These are phyloP conservation scores for Furcasterigmium sp. DNA, from an alignment of 2,329 filamentous ascomycete species.

Conservation along the genomic window DNA sequence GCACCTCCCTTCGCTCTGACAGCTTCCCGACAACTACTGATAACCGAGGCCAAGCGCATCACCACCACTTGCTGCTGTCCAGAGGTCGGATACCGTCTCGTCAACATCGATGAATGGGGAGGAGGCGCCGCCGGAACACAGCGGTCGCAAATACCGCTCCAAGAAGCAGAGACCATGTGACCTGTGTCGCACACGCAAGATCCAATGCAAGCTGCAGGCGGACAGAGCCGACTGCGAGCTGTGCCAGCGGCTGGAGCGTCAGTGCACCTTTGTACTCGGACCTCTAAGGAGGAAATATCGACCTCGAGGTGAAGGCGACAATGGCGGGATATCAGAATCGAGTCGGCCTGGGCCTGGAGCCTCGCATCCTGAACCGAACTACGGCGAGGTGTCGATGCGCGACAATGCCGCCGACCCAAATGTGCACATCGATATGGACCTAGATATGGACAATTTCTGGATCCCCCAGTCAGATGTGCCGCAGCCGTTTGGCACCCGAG, in stretches of 20 bases:
- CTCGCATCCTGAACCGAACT: not conserved
- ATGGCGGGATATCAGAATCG: not conserved
- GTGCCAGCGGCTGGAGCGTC: constrained; percentile 11
- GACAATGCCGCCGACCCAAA: not conserved
- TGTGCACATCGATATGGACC: not conserved
- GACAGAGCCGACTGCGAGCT: constrained; percentile 13
- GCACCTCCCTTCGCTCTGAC: too few species aligned
- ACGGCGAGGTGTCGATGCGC: not conserved
- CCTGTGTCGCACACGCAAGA: constrained; percentile 13
- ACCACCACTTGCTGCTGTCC: not conserved
- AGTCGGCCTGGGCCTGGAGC: not conserved
- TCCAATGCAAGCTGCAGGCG: constrained; percentile 12
- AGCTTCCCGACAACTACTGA: too few species aligned
- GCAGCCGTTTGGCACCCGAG: not conserved
- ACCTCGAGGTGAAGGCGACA: not conserved
- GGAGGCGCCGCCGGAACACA: constrained; percentile 1
- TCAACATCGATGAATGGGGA: constrained; percentile 1
- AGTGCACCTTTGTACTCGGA: constrained; percentile 12
- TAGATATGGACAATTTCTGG: not conserved
- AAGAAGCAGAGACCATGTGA: constrained; percentile 14
- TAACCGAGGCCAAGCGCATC: not conserved
- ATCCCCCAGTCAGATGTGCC: not conserved
- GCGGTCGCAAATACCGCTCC: constrained; percentile 13
- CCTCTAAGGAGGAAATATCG: constrained; percentile 10
- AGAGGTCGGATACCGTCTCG: not conserved